Conservation (phyloP, 2,329 filamentous ascomycete species). For the Fusarium aywerte region DNA sequence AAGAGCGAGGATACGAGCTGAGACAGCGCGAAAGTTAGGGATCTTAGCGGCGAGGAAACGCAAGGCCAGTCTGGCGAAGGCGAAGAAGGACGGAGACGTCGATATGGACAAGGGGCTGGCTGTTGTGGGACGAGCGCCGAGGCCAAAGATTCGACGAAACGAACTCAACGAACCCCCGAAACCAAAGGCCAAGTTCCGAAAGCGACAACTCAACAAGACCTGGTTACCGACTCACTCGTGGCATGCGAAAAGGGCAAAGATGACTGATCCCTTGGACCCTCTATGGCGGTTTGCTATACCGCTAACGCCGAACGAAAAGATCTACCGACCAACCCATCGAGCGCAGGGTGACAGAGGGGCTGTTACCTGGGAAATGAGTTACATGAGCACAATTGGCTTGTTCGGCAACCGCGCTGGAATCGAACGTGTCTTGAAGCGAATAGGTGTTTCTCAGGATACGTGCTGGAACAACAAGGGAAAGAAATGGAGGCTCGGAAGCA, state of each 20-base stretch:
- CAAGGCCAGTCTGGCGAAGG: constrained; percentile 53
- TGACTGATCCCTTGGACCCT: constrained; percentile 81
- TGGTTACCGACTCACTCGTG: constrained; percentile 96
- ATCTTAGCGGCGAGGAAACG: constrained; percentile 69
- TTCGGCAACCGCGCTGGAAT: constrained; percentile 74
- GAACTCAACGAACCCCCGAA: constrained; percentile 69
- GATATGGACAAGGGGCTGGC: constrained; percentile 20
- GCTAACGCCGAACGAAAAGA: constrained; percentile 87
- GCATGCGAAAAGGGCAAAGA: constrained; percentile 90
- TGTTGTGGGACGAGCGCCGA: constrained; percentile 50
- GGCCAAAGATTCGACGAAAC: constrained; percentile 77
- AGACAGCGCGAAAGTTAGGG: constrained; percentile 78
- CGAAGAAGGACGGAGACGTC: constrained; percentile 36
- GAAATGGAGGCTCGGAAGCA: constrained; percentile 73
- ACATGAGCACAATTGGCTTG: constrained; percentile 86
- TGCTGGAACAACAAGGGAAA: constrained; percentile 71
- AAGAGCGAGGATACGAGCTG: constrained; percentile 72
- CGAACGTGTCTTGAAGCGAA: constrained; percentile 70
- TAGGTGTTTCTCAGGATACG: constrained; percentile 71
- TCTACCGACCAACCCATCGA: constrained; percentile 87
- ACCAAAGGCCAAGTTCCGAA: constrained; percentile 76
- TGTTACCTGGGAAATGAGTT: constrained; percentile 93
- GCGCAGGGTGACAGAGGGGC: constrained; percentile 79
- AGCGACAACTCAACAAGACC: constrained; percentile 86
- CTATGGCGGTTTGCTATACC: constrained; percentile 93